Conservation (phyloP, 1,284 basidiomycete genomes). For the Papiliotrema nemorosa region DNA sequence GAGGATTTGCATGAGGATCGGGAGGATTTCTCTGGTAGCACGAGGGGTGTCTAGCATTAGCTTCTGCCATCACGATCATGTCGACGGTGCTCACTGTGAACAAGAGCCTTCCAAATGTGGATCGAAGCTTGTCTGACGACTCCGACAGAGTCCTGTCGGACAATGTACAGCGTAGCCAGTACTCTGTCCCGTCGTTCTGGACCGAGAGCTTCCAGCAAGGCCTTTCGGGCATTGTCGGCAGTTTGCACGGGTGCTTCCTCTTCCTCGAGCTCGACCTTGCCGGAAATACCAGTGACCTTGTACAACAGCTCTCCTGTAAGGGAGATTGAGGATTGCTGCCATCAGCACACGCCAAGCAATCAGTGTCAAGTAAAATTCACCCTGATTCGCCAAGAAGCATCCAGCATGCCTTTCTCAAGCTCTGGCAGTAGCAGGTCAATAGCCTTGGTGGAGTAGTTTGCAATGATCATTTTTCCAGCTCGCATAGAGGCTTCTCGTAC, state of each 20-base stretch:
- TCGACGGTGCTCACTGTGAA: conserved; percentile 60
- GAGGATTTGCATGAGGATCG: conserved; percentile 75
- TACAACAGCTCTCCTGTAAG: conserved; percentile 94
- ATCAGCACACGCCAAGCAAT: neutral
- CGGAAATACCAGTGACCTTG: conserved; percentile 96
- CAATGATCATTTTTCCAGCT: conserved; percentile 97
- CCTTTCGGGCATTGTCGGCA: conserved; percentile 73
- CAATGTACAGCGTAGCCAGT: conserved; percentile 84
- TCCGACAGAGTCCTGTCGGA: conserved; percentile 88
- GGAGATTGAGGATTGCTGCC: conserved; percentile 86
- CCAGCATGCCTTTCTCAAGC: conserved; percentile 92
- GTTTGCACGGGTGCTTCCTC: conserved; percentile 65
- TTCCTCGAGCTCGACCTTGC: conserved; percentile 81
- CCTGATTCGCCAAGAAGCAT: conserved; percentile 89
- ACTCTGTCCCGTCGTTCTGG: conserved; percentile 85
- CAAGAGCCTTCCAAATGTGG: conserved; percentile 97
- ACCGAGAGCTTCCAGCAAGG: conserved; percentile 83
- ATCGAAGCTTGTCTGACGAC: conserved; percentile 87
- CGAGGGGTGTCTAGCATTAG: conserved; percentile 43
- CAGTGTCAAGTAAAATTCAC: conserved; percentile 52
- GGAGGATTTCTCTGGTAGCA: conserved; percentile 86
- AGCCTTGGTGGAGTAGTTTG: conserved; percentile 87
- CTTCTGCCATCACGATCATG: neutral
- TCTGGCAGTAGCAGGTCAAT: conserved; percentile 93
- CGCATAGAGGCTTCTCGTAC: conserved; percentile 96